Percentiles rank a stretch among this genome's conserved stretches.
phyloP scores from a whole-genome alignment of 192 early-diverging fungal species.

The Backusella sp. region DNA sequence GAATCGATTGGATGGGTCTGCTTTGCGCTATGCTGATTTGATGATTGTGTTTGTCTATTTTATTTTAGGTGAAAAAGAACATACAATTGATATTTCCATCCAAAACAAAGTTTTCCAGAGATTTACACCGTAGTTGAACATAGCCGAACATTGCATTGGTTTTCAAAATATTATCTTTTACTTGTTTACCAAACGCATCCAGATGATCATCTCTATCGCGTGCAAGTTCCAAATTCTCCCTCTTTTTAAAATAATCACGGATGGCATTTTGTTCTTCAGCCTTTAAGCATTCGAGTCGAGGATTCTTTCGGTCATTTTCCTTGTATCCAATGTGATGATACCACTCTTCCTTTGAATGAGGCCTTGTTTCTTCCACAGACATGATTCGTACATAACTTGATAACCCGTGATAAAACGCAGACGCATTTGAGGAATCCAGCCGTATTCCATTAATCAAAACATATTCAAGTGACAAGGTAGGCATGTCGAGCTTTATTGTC shows the following conservation, averaged over 20 bases:
- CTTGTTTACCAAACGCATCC: not conserved
- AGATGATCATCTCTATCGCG: not conserved
- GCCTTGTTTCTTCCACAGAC: not conserved
- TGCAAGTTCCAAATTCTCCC: not conserved
- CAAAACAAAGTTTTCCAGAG: not conserved
- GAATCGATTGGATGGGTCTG: not conserved
- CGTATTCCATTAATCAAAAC: not conserved
- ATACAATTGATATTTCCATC: not conserved
- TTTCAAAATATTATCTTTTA: not conserved
- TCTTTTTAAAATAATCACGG: not conserved
- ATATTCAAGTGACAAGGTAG: not conserved
- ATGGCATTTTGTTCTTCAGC: not conserved
- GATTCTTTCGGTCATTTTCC: not conserved
- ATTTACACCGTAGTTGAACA: not conserved
- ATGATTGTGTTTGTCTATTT: not conserved
- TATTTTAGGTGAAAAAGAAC: not conserved
- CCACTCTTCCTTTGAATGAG: not conserved
- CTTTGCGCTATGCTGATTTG: not conserved
- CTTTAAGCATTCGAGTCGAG: not conserved
- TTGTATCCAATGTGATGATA: not conserved
- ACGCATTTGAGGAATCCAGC: not conserved
- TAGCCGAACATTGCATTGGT: not conserved
- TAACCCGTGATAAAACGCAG: not conserved
- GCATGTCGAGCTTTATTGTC: not conserved
- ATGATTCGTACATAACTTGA: slow-evolving; percentile 5